phyloP scores from a whole-genome alignment of 306 rosid genomes.

The Sechiopsis laciniata region DNA sequence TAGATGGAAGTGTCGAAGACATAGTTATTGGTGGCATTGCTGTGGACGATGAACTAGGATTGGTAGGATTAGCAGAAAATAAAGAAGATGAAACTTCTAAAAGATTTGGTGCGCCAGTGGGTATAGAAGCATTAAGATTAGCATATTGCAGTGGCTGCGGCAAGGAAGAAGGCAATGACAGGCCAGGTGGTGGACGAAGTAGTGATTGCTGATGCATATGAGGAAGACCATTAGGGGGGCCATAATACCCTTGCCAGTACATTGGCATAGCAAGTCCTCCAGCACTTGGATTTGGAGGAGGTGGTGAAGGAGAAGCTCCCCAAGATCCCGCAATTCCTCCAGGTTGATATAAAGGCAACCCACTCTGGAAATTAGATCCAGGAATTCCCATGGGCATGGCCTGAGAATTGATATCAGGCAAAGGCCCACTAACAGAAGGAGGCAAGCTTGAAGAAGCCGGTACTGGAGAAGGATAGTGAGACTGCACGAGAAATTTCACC shows the following conservation, averaged over 20 bases:
- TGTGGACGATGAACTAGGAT: conserved; percentile 36
- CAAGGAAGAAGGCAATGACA: conserved; percentile 65
- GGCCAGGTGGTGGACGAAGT: conserved; percentile 76
- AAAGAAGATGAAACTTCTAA: conserved; percentile 53
- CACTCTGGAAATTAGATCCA: conserved; percentile 66
- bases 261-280: conserved; percentile 76
- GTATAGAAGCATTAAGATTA: conserved; percentile 48
- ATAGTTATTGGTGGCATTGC: conserved; percentile 34
- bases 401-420: conserved; percentile 61
- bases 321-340: conserved; percentile 72
- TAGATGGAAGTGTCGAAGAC: conserved; percentile 35
- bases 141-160: conserved; percentile 79
- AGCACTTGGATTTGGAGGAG: conserved; percentile 67
- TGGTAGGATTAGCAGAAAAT: conserved; percentile 39
- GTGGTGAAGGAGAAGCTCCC: conserved; percentile 68
- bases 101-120: conserved; percentile 53
- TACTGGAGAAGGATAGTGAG: conserved; percentile 66
- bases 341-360: conserved; percentile 79
- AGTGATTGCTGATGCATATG: conserved; percentile 72
- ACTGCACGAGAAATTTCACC: conserved; percentile 46
- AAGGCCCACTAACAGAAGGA: conserved; percentile 53
- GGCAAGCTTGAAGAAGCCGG: conserved; percentile 55
- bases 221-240: conserved; percentile 71
- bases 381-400: conserved; percentile 57
- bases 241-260: conserved; percentile 98